phyloP scores from a whole-genome alignment of 2,329 filamentous ascomycete genomes.

The Teratosphaeria nubilosa region DNA sequence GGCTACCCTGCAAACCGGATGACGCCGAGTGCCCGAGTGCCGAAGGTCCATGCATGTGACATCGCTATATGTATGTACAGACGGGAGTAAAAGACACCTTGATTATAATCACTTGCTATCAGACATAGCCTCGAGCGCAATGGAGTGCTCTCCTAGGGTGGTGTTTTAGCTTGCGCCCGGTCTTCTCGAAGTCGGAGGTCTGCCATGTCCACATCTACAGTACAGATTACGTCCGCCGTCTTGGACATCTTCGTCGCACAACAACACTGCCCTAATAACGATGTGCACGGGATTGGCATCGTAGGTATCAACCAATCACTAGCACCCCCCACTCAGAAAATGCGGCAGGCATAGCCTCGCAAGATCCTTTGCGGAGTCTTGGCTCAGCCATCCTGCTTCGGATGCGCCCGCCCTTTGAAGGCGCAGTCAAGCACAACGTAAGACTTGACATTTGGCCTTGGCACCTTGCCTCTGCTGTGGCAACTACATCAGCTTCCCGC shows the following conservation, averaged over 20 bases:
- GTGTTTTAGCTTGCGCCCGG: no score
- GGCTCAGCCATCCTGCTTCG: neutral
- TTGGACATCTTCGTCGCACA: neutral
- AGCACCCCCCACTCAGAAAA: neutral
- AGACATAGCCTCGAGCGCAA: no score
- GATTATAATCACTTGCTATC: neutral
- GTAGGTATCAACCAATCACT: neutral
- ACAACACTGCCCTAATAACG: neutral
- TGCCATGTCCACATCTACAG: neutral
- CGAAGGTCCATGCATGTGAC: neutral
- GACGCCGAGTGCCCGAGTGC: neutral
- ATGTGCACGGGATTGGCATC: neutral
- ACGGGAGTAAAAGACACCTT: no score
- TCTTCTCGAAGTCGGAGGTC: neutral
- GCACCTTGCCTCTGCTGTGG: neutral
- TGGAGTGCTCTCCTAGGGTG: no score
- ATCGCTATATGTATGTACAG: neutral
- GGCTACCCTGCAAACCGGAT: neutral
- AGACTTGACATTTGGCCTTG: neutral
- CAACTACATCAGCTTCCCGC: neutral
- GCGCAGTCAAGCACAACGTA: neutral
- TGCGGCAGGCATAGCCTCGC: neutral
- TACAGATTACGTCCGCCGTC: neutral
- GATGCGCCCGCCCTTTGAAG: neutral
- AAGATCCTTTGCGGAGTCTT: neutral